Percentiles rank a stretch among this genome's conserved stretches.
phyloP scores from a whole-genome alignment of 129 eudicot genomes.

The Smallanthus sonchifolius region DNA sequence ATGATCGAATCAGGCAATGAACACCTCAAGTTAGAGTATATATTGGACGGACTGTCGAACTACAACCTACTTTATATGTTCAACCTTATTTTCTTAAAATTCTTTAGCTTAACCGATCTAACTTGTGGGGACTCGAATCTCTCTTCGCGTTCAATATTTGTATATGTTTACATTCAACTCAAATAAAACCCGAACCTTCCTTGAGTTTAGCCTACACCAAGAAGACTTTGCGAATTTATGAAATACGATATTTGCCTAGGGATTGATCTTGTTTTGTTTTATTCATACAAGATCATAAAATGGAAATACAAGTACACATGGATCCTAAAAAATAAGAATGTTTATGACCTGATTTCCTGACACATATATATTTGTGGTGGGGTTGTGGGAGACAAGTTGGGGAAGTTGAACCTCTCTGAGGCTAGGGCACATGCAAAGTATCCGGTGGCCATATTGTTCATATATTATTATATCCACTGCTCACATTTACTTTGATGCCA shows the following conservation, averaged over 20 bases:
- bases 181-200: neutral
- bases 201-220: neutral
- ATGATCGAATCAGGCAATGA: no score
- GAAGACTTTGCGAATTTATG: neutral
- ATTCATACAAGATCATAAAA: neutral
- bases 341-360: slow-evolving; percentile 11
- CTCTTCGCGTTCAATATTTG: no score
- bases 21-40: no score
- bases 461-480: slow-evolving; percentile 14
- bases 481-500: neutral
- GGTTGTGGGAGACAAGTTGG: slow-evolving; percentile 31
- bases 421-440: slow-evolving; percentile 32
- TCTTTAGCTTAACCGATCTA: no score
- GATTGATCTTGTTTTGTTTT: neutral
- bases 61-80: no score
- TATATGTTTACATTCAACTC: neutral
- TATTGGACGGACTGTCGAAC: no score
- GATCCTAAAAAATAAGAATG: neutral
- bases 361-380: slow-evolving; percentile 18
- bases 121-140: no score
- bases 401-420: slow-evolving; percentile 20
- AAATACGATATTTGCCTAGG: neutral
- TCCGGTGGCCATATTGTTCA: slow-evolving; percentile 15
- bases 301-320: slow-evolving; percentile 1
- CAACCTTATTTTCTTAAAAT: no score